Evolutionary conservation across 768 basidiomycete genomes (phyloP).

Genomic region (Dioszegia aurantiaca): DNA sequence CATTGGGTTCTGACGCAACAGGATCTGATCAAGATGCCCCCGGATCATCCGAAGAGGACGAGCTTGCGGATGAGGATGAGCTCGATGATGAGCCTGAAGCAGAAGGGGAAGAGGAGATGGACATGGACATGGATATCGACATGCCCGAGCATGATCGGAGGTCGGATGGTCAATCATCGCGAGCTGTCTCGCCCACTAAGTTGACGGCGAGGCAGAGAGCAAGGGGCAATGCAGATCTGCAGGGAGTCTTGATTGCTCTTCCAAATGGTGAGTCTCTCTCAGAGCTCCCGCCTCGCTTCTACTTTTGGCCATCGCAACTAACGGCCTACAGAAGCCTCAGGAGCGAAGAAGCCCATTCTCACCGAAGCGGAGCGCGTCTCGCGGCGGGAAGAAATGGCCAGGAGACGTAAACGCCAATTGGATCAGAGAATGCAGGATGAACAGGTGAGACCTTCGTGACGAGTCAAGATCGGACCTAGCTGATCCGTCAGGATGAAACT

Average conservation of each 20-base stretch:
- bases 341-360: slow-evolving; percentile 41
- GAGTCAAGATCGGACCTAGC: neutral
- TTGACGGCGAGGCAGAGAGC: slow-evolving; percentile 50
- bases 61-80: slow-evolving; percentile 26
- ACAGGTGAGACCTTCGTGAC: slow-evolving; percentile 32
- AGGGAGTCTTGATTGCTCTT: slow-evolving; percentile 39
- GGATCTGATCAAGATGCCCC: slow-evolving; percentile 23
- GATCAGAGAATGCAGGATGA: slow-evolving; percentile 52
- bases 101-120: slow-evolving; percentile 15
- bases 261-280: slow-evolving; percentile 36
- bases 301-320: neutral
- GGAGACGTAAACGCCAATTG: slow-evolving; percentile 47
- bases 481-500: slow-evolving; percentile 41
- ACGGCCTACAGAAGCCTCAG: slow-evolving; percentile 20
- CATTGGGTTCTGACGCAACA: slow-evolving; percentile 6
- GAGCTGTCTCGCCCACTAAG: slow-evolving; percentile 31
- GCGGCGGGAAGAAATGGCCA: slow-evolving; percentile 47
- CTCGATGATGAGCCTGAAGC: slow-evolving; percentile 3
- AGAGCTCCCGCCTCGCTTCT: neutral
- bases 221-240: slow-evolving; percentile 41
- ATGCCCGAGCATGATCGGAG: neutral
- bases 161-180: slow-evolving; percentile 5
- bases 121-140: slow-evolving; percentile 14
- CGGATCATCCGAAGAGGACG: slow-evolving; percentile 2
- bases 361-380: slow-evolving; percentile 47